Evolutionary conservation across 176 grass and related monocot genomes (phyloP), one percentile per base, ranked within the genome.

Genomic region (Juncus inflexus): DNA sequence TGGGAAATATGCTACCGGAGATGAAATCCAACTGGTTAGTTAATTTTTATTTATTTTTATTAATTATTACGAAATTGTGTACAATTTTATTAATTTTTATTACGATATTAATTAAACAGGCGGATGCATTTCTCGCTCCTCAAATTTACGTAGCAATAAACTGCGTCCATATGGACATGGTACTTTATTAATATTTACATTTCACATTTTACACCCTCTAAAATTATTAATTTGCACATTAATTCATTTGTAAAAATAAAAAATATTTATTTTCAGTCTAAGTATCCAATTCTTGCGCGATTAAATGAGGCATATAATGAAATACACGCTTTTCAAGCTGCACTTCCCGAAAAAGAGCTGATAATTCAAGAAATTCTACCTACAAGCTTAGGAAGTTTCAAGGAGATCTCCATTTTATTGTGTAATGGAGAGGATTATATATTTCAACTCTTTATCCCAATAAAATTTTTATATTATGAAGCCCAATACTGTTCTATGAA

Each of bases 1-100:
- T 69, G 81, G 89, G 58, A 92, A 87, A 69, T 87, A 77, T 52
- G 84, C 89, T 5, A 82, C 81, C n/a, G 89, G 89, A 66, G 89
- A 92, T 81, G 80, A 85, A 74, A 79, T 85, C 45, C 74, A 75
- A 63, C 74, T 92, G 81, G 89, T 92, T 70, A 3, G 65, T 81
- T 61, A 78, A 35, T 59, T 35, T 15, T 62, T 74, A 74, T 8
- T 15, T 61, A 15, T 7, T 56, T 56, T 61, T 8, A 19, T 61
- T 61, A 15, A 19, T 57, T 65, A 35, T 58, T 73, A 50, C 36
- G 10, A 9, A 42, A 16, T 2, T 58, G 16, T n/a, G 28, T 61
- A 11, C 3, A 8, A 5, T 6, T 36, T 61, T 36, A 19, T 1
- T 61, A 8, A 15, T 6, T 61, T 61, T 15, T 61, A 15, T 15